Evolutionary conservation across 2,329 filamentous ascomycete species (phyloP), one percentile per base, ranked within the genome.

Genomic region (Penicillium sp.): DNA sequence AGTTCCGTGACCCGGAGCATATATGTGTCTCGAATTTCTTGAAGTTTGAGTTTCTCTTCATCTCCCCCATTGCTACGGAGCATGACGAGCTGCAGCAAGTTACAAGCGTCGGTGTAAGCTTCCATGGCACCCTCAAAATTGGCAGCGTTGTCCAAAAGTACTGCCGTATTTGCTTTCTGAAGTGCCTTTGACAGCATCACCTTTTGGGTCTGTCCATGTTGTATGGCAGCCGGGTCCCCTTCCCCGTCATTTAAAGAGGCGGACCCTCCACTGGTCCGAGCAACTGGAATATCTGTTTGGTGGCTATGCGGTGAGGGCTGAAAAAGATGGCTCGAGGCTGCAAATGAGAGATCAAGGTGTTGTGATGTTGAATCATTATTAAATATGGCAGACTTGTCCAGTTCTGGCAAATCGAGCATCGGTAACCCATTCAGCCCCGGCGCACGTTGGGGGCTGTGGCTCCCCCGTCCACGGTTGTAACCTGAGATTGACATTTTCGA

Each of bases 181-280:
- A 99, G 78, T 0, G 94, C 94, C 65, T 89, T 90, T n/a, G 93
- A 96, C 35, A 99, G 82, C 92, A 97, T 97, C 11, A 88, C 89
- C 78, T 97, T 97, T 72, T 97, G 89, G 1, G 89, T 91, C 14
- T 84, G 84, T n/a, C 73, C 75, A 59, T 75, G 73, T 56, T 74
- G 72, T 59, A 71, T 71, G 57, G 66, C 64, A 19, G 68, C 70
- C 31, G 65, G 65, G 6, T 63, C 62, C 1, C 60, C 62, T n/a
- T 69, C 67, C 28, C 41, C 61, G 36, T 66, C 68, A 19, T 61
- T 58, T n/a, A 63, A 61, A 12, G 62, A 64, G 16, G 60, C 57
- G 7, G 64, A 67, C 22, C 66, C 67, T 35, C 66, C 68, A 41
- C 65, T 68, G 31, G 63, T 60, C 19, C 65, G 64, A 50, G 58